Conservation (phyloP, 73 alveolate species). For the Paramecium bursaria region DNA sequence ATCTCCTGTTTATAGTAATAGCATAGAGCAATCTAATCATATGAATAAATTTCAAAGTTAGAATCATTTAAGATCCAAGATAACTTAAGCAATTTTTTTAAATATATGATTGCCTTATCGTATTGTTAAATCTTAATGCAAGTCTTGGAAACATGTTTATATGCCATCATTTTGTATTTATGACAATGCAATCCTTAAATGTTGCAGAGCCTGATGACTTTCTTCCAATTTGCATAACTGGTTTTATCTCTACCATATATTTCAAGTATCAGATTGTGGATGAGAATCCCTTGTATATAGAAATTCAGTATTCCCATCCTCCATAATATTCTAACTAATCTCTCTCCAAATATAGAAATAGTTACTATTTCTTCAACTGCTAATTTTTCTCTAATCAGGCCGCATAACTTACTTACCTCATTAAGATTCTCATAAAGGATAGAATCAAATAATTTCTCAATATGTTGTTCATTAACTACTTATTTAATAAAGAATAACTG, state of each 20-base stretch:
- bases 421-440: background rate
- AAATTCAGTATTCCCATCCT: slow-evolving; percentile 8
- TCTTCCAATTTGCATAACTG: slow-evolving; percentile 49
- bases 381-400: slow-evolving; percentile 1
- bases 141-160: slow-evolving; percentile 16
- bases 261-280: slow-evolving; percentile 1
- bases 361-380: background rate
- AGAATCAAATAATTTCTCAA: background rate
- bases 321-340: slow-evolving; percentile 40
- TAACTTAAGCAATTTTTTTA: slow-evolving; percentile 57
- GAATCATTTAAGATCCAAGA: slow-evolving; percentile 65
- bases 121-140: slow-evolving; percentile 31
- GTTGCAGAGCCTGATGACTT: slow-evolving; percentile 6
- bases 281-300: background rate
- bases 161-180: slow-evolving; percentile 1
- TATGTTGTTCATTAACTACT: background rate
- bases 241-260: slow-evolving; percentile 30
- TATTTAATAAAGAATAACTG: background rate
- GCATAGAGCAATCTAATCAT: slow-evolving; percentile 57
- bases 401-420: background rate
- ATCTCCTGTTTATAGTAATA: slow-evolving; percentile 53
- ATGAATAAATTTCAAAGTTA: slow-evolving; percentile 59
- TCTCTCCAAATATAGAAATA: slow-evolving; percentile 35
- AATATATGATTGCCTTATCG: slow-evolving; percentile 63
- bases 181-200: slow-evolving; percentile 24